Evolutionary conservation across 805 yeast genomes (phyloP).

Genomic region (Schwanniomyces pseudopolymorphus): DNA sequence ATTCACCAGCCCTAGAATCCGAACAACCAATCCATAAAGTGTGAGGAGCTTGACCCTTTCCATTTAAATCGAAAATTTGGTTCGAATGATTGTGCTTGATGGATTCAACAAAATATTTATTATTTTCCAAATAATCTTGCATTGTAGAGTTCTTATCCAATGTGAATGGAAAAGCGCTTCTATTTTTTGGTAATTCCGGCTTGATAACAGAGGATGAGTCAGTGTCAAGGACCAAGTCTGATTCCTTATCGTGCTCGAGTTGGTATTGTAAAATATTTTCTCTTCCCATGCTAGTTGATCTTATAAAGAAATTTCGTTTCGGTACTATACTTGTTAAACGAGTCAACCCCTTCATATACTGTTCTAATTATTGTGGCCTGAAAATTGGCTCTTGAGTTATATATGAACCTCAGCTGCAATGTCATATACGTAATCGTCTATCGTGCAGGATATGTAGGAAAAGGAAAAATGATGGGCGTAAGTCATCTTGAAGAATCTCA

Average conservation of each 20-base stretch:
- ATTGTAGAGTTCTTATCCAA: conserved; percentile 48
- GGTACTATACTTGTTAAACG: neutral
- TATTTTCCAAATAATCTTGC: conserved; percentile 49
- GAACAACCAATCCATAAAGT: conserved; percentile 94
- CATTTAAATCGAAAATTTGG: conserved; percentile 59
- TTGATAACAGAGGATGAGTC: neutral
- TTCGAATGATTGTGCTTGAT: conserved; percentile 52
- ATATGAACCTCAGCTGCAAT: neutral
- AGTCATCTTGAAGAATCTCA: neutral
- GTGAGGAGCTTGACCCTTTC: conserved; percentile 86
- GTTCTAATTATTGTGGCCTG: neutral
- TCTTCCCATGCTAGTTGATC: conserved; percentile 32
- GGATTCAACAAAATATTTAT: conserved; percentile 45
- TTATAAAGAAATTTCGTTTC: neutral
- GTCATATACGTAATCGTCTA: neutral
- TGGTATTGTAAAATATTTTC: conserved; percentile 41
- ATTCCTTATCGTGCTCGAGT: conserved; percentile 38
- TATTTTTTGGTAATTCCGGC: neutral
- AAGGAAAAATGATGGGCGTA: conserved; percentile 1
- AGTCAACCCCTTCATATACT: neutral
- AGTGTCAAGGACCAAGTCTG: conserved; percentile 21
- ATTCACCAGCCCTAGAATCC: conserved; percentile 86
- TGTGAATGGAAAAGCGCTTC: conserved; percentile 41
- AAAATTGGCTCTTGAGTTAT: neutral
- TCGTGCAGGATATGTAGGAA: neutral